phyloP scores from a whole-genome alignment of 1,139 yeast genomes.

The Kurtzmaniella quercitrusa region DNA sequence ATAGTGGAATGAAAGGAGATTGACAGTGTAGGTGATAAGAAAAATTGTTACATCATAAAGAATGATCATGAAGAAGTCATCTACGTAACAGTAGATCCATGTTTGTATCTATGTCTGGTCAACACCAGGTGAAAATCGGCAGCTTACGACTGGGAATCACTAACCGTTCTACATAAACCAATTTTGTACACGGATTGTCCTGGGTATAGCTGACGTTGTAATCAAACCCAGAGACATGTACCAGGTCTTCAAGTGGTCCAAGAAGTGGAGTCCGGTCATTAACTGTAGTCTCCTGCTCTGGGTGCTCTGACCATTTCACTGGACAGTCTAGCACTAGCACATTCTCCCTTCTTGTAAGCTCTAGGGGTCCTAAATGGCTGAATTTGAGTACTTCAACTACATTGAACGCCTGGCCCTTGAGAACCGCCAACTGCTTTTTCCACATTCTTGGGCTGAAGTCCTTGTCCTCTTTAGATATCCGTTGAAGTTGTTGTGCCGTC shows the following conservation, averaged over 20 bases:
- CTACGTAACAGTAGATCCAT: no score
- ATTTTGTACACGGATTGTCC: constrained; percentile 24
- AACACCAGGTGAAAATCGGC: constrained; percentile 74
- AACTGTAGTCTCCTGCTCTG: neutral
- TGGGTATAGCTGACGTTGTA: constrained; percentile 13
- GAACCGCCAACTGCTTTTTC: constrained; percentile 62
- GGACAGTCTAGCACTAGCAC: constrained; percentile 56
- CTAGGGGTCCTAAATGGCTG: constrained; percentile 63
- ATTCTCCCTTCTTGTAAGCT: constrained; percentile 56
- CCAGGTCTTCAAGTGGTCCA: constrained; percentile 4
- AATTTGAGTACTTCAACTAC: constrained; percentile 62
- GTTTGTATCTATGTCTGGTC: constrained; percentile 1
- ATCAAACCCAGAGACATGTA: constrained; percentile 20
- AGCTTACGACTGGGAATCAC: constrained; percentile 54
- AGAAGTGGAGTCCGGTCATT: constrained; percentile 10
- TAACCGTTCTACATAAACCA: constrained; percentile 59
- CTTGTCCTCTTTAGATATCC: constrained; percentile 50
- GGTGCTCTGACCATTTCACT: neutral
- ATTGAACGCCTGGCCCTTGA: constrained; percentile 78
- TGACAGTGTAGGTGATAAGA: no score
- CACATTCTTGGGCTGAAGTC: constrained; percentile 68
- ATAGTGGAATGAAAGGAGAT: no score
- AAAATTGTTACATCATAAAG: no score
- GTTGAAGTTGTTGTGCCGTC: constrained; percentile 42
- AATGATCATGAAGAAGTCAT: no score